These are phyloP conservation scores for Candida railenensis DNA, from an alignment of 805 yeast genomes.

Conservation along the genomic window DNA sequence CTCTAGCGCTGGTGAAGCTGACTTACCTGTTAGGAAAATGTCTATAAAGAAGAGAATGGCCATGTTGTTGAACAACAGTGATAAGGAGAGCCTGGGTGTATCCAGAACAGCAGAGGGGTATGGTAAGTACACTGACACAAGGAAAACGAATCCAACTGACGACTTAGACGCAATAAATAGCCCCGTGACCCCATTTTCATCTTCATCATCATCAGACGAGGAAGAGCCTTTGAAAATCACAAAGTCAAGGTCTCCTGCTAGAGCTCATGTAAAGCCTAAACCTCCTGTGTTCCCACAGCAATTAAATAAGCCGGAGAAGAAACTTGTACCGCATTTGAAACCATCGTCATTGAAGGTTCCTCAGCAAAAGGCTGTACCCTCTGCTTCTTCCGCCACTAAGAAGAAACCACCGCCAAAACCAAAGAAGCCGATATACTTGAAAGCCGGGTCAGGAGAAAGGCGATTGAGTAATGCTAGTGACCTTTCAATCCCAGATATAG, in stretches of 20 bases:
- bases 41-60: constrained; percentile 58
- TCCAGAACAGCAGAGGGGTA: constrained; percentile 75
- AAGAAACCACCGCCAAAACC: constrained; percentile 63
- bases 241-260: not conserved
- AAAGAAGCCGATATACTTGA: constrained; percentile 56
- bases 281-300: not conserved
- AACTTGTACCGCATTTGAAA: too few species aligned
- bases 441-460: constrained; percentile 24
- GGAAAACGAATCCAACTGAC: constrained; percentile 28
- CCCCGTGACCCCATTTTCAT: constrained; percentile 5
- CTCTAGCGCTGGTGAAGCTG: not conserved
- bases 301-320: not conserved
- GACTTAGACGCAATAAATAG: constrained; percentile 32
- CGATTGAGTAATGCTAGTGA: constrained; percentile 39
- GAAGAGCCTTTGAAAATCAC: not conserved
- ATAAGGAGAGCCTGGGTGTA: constrained; percentile 40
- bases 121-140: constrained; percentile 64
- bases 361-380: constrained; percentile 19
- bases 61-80: constrained; percentile 42
- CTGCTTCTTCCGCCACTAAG: too few species aligned
- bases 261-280: not conserved
- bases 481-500: constrained; percentile 50
- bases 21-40: constrained; percentile 18
- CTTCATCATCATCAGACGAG: constrained; percentile 1
- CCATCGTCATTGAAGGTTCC: constrained; percentile 15